Evolutionary conservation across 257 asterid species (phyloP).

Genomic region (Fraxinus cuspidata): DNA sequence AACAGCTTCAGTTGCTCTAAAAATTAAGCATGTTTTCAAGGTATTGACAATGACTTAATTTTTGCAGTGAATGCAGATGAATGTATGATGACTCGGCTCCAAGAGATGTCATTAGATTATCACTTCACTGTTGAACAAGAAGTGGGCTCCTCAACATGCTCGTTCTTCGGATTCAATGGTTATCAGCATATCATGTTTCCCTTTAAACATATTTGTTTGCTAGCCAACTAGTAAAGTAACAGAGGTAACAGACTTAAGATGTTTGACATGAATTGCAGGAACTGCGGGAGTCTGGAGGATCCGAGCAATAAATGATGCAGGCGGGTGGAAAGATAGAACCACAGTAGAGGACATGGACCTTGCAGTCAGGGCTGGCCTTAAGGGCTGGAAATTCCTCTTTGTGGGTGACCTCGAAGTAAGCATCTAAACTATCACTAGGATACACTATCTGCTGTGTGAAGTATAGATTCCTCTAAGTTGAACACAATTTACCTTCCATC

Average conservation of each 20-base stretch:
- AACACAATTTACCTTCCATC: slow-evolving; percentile 32
- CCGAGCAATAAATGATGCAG: slow-evolving; percentile 65
- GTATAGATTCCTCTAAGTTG: slow-evolving; percentile 12
- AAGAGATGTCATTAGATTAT: slow-evolving; percentile 71
- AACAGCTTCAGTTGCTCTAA: slow-evolving; percentile 1
- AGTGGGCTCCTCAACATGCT: slow-evolving; percentile 77
- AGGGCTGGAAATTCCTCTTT: slow-evolving; percentile 73
- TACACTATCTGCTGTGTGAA: slow-evolving; percentile 17
- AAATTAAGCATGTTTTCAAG: not conserved
- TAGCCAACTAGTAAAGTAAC: slow-evolving; percentile 8
- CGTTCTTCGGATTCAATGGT: slow-evolving; percentile 76
- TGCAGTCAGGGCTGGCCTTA: slow-evolving; percentile 78
- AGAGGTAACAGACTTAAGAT: slow-evolving; percentile 1
- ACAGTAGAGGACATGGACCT: slow-evolving; percentile 90
- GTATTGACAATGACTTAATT: slow-evolving; percentile 16
- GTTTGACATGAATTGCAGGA: slow-evolving; percentile 41
- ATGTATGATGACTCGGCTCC: slow-evolving; percentile 77
- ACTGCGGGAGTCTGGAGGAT: slow-evolving; percentile 81
- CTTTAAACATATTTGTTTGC: not conserved
- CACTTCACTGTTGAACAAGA: slow-evolving; percentile 79
- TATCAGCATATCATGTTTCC: slow-evolving; percentile 15
- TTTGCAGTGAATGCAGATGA: slow-evolving; percentile 70
- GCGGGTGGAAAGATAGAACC: slow-evolving; percentile 84
- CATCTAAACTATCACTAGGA: slow-evolving; percentile 14
- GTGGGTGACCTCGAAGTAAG: slow-evolving; percentile 68